A percentile compares a stretch with the other conserved stretches of the same genome.
These are phyloP conservation scores for Nicotiana rustica DNA, from an alignment of 305 asterid genomes.

Conservation along the genomic window DNA sequence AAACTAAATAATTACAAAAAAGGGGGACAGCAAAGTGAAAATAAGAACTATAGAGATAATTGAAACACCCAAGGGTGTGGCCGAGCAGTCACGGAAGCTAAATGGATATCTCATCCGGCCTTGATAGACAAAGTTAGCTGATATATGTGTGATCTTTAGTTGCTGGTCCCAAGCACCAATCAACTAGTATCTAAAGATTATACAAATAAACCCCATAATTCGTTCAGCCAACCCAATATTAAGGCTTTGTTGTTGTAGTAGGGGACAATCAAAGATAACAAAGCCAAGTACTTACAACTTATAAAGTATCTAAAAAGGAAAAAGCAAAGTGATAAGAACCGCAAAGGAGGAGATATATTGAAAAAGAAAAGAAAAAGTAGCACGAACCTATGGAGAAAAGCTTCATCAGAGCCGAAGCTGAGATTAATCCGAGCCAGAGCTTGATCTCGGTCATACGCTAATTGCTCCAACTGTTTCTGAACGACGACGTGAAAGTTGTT, in stretches of 20 bases:
- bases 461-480: slow-evolving; percentile 60
- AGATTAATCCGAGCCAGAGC: slow-evolving; percentile 64
- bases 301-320: background rate
- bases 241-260: background rate
- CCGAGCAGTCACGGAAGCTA: too few relatives aligned
- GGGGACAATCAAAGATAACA: slow-evolving; percentile 3
- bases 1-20: background rate
- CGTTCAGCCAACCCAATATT: background rate
- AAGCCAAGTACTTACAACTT: background rate
- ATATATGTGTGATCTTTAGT: background rate
- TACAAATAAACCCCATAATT: background rate
- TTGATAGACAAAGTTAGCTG: background rate
- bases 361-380: background rate
- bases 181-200: background rate
- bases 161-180: background rate
- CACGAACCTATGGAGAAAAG: slow-evolving; percentile 77
- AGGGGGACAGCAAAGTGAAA: background rate
- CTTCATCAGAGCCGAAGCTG: slow-evolving; percentile 74
- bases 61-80: too few relatives aligned
- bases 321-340: background rate
- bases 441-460: slow-evolving; percentile 59
- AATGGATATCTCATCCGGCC: too few relatives aligned
- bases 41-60: too few relatives aligned
- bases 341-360: too few relatives aligned
- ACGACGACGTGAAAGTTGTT: slow-evolving; percentile 58